A percentile compares a stretch with the other conserved stretches of the same genome.
Evolutionary conservation across 768 basidiomycete genomes (phyloP).

Genomic region (Amanita brunnescens): DNA sequence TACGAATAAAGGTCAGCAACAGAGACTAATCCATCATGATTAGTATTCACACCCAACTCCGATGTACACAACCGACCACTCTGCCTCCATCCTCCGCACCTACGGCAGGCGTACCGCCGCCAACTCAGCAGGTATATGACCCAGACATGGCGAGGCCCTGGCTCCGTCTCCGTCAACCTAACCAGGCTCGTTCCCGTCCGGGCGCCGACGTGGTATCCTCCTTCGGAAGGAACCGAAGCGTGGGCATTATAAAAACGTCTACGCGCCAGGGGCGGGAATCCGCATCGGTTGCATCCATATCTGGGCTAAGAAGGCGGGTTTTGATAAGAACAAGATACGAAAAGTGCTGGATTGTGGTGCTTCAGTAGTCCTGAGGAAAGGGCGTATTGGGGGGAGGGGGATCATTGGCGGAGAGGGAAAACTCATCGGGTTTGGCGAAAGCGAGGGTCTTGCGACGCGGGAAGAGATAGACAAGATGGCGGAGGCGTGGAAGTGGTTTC

Average conservation of each 20-base stretch:
- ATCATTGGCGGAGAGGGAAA: background rate
- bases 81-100: background rate
- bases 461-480: background rate
- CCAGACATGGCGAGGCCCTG: constrained; percentile 31
- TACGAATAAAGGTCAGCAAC: too few relatives aligned
- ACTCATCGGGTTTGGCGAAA: background rate
- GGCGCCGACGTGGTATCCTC: constrained; percentile 31
- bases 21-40: too few relatives aligned
- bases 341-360: background rate
- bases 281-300: background rate
- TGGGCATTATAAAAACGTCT: background rate
- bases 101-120: background rate
- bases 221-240: constrained; percentile 4
- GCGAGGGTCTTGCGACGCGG: background rate
- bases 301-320: background rate
- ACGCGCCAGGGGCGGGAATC: background rate
- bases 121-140: background rate
- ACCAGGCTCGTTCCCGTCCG: constrained; percentile 29
- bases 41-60: too few relatives aligned
- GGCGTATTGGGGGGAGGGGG: background rate
- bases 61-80: background rate
- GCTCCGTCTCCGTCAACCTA: constrained; percentile 38
- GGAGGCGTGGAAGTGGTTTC: background rate
- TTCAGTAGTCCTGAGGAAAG: background rate
- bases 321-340: background rate